Evolutionary conservation across 352 stramenopile genomes (phyloP), one percentile per base, ranked within the genome.

Genomic region (Phytophthora pinifolia): DNA sequence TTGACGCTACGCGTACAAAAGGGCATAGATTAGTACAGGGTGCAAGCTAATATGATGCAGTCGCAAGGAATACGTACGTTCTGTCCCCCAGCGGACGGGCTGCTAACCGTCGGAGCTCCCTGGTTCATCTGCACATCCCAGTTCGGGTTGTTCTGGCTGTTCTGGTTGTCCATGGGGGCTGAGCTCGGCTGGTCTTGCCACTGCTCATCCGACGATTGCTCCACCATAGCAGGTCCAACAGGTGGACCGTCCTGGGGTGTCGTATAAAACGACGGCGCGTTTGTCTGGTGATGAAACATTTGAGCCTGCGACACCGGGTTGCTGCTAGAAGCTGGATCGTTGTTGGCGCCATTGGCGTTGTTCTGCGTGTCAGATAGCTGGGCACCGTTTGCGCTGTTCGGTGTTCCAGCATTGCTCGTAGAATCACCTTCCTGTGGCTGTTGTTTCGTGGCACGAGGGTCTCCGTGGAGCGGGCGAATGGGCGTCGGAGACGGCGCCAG

Each of bases 381-480:
- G 9, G 25, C 33, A 2, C 12, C 20, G 10, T 34, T 58, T 34
- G 49, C 32, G 15, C 20, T 60, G 14, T 15, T 62, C 2, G 54
- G 18, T 2, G 51, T 36, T 9, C 39, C 45, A 38, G 32, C 33
- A n/a, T 15, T 43, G 17, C n/a, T 57, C 10, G 46, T 22, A 0
- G 34, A 15, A 9, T 63, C 56, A 6, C 52, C 44, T 44, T 64
- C 51, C 29, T 63, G 58, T 2, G 37, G 43, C 27, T 69, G 62
- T 18, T 60, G 54, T 14, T 65, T 62, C 31, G 75, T 43, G 0
- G 65, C 56, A 44, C 83, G 79, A 33, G 83, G 83, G 47, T 92
- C 83, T 22, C 79, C 80, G 30, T 77, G 54, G 18, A 92, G 45
- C 14, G 83, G 83, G 4, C 83, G 83, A 60, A 92, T 92, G 9